Conservation (phyloP, 352 stramenopile genomes). For the Phytopythium sindhum region DNA sequence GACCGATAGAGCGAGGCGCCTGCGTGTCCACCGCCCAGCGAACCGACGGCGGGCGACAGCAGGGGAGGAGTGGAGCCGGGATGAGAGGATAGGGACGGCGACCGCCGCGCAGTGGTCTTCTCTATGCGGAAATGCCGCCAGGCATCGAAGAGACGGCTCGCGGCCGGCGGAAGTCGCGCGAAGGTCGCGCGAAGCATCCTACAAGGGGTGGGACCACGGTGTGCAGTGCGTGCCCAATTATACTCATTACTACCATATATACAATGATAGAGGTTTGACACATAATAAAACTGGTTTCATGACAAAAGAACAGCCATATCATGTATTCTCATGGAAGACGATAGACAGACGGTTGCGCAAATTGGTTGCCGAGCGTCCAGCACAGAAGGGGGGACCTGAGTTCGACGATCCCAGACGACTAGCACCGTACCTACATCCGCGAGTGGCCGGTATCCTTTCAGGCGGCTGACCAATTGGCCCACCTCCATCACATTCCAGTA, state of each 20-base stretch:
- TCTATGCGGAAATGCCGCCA: neutral
- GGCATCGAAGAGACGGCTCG: conserved; percentile 1
- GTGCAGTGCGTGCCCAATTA: too few relatives aligned
- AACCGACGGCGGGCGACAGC: neutral
- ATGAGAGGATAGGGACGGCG: neutral
- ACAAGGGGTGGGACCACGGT: neutral
- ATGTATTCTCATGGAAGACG: too few relatives aligned
- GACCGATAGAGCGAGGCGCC: neutral
- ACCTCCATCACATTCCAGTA: neutral
- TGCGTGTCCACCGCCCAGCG: too few relatives aligned
- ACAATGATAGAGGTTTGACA: neutral
- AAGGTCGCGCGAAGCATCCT: conserved; percentile 4
- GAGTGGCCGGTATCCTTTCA: too few relatives aligned
- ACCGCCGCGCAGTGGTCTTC: neutral
- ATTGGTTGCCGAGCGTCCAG: neutral
- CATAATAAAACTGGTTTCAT: too few relatives aligned
- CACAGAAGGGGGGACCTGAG: neutral
- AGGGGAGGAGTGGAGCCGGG: neutral
- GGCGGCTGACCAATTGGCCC: neutral
- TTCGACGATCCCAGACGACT: neutral
- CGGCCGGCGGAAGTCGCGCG: neutral
- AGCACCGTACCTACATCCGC: neutral
- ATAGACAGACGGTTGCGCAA: conserved; percentile 1
- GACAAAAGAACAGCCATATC: too few relatives aligned
- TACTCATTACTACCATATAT: neutral